These are phyloP conservation scores for Trichopus zeylanicus DNA, from an alignment of 116 monocot species.

Conservation along the genomic window DNA sequence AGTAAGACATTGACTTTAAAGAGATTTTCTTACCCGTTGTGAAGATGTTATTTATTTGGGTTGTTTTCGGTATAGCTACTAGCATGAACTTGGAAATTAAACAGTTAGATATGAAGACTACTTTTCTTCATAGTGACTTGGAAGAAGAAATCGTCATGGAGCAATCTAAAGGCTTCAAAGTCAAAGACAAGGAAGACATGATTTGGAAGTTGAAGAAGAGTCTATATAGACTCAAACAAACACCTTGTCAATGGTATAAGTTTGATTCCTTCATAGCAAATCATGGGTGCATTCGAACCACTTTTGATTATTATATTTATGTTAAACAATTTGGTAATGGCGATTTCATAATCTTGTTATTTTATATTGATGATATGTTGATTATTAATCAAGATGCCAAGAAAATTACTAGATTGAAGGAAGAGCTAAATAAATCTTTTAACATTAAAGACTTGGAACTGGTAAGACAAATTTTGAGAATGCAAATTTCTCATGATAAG, in stretches of 20 bases:
- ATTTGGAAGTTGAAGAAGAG: constrained; percentile 4
- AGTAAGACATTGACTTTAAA: constrained; percentile 4
- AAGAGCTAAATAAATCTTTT: constrained; percentile 7
- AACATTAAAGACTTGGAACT: constrained; percentile 4
- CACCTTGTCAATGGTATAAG: constrained; percentile 2
- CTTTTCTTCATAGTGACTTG: constrained; percentile 3
- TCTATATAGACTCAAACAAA: constrained; percentile 1
- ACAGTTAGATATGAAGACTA: constrained; percentile 2
- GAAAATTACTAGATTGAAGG: neutral
- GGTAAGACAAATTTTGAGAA: constrained; percentile 2
- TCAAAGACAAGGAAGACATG: neutral
- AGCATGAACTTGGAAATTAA: neutral
- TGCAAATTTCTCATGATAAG: neutral
- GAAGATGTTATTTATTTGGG: constrained; percentile 8
- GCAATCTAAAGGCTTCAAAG: constrained; percentile 1
- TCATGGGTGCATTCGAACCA: neutral
- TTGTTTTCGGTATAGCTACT: neutral
- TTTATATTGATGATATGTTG: constrained; percentile 7
- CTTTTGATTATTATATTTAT: constrained; percentile 2
- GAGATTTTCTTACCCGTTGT: constrained; percentile 3
- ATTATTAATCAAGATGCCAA: neutral
- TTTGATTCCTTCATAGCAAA: constrained; percentile 1
- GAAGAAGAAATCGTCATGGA: constrained; percentile 4
- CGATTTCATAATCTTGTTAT: neutral
- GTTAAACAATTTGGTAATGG: constrained; percentile 2